These are phyloP conservation scores for Agrocybe praecox DNA, from an alignment of 768 basidiomycete genomes.

Conservation along the genomic window DNA sequence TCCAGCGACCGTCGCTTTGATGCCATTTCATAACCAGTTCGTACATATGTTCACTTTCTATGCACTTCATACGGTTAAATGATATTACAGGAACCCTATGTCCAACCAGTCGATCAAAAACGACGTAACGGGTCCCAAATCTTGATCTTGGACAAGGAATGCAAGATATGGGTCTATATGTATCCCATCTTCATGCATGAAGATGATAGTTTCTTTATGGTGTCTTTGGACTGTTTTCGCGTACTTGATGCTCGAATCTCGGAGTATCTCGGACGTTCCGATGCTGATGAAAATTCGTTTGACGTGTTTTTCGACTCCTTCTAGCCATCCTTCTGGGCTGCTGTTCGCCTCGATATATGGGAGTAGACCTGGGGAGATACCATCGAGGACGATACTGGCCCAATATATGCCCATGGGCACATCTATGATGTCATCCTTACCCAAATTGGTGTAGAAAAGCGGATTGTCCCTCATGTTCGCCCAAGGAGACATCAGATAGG, in stretches of 20 bases:
- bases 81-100: not conserved
- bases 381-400: constrained; percentile 17
- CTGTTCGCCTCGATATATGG: constrained; percentile 25
- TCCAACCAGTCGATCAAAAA: constrained; percentile 19
- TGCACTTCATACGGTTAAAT: too few relatives aligned
- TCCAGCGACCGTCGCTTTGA: too few relatives aligned
- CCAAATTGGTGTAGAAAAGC: constrained; percentile 9
- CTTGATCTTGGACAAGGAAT: constrained; percentile 15
- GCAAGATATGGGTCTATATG: constrained; percentile 19
- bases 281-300: constrained; percentile 26
- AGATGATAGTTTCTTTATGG: constrained; percentile 10
- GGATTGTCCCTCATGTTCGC: constrained; percentile 23
- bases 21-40: too few relatives aligned
- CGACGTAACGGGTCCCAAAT: constrained; percentile 16
- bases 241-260: constrained; percentile 26
- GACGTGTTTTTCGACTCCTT: constrained; percentile 22
- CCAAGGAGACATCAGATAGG: constrained; percentile 45
- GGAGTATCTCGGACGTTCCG: constrained; percentile 26
- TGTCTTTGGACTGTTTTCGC: constrained; percentile 10
- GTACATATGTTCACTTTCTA: too few relatives aligned
- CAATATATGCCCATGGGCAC: constrained; percentile 8
- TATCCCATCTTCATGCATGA: constrained; percentile 18
- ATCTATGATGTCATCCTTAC: constrained; percentile 20
- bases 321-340: constrained; percentile 28
- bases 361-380: constrained; percentile 6